Conservation (phyloP, 495 filamentous ascomycete species). For the Barbatosphaeria neglecta region DNA sequence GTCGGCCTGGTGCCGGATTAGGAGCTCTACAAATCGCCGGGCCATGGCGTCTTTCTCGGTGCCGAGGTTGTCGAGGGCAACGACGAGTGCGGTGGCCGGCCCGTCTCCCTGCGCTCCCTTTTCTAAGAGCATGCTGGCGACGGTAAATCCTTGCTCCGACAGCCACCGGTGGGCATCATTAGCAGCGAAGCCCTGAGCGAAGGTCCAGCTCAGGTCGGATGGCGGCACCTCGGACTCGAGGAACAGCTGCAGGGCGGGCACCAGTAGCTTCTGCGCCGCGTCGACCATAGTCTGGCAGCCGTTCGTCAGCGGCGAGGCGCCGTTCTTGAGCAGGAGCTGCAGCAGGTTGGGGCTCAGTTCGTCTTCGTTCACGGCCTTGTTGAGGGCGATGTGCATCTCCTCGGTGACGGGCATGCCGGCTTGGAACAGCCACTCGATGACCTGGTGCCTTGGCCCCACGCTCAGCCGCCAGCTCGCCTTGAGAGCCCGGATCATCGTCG, state of each 20-base stretch:
- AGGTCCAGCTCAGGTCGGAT: slow-evolving; percentile 26
- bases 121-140: slow-evolving; percentile 24
- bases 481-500: slow-evolving; percentile 27
- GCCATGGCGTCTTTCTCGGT: slow-evolving; percentile 20
- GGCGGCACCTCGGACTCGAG: slow-evolving; percentile 19
- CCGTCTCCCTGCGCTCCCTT: slow-evolving; percentile 31
- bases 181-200: slow-evolving; percentile 22
- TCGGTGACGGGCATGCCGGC: slow-evolving; percentile 27
- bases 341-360: slow-evolving; percentile 31
- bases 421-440: slow-evolving; percentile 31
- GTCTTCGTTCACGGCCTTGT: slow-evolving; percentile 31
- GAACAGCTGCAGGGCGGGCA: slow-evolving; percentile 23
- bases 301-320: slow-evolving; percentile 30
- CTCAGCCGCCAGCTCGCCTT: slow-evolving; percentile 32
- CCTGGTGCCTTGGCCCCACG: slow-evolving; percentile 25
- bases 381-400: slow-evolving; percentile 26
- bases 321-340: slow-evolving; percentile 22
- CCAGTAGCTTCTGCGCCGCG: slow-evolving; percentile 17
- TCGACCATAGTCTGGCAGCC: slow-evolving; percentile 34
- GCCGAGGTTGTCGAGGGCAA: slow-evolving; percentile 19
- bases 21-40: slow-evolving; percentile 18
- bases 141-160: slow-evolving; percentile 21
- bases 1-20: slow-evolving; percentile 23
- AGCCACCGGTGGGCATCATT: slow-evolving; percentile 22
- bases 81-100: slow-evolving; percentile 22